phyloP scores from a whole-genome alignment of 2,329 filamentous ascomycete species.

The Stromatinia cepivora region DNA sequence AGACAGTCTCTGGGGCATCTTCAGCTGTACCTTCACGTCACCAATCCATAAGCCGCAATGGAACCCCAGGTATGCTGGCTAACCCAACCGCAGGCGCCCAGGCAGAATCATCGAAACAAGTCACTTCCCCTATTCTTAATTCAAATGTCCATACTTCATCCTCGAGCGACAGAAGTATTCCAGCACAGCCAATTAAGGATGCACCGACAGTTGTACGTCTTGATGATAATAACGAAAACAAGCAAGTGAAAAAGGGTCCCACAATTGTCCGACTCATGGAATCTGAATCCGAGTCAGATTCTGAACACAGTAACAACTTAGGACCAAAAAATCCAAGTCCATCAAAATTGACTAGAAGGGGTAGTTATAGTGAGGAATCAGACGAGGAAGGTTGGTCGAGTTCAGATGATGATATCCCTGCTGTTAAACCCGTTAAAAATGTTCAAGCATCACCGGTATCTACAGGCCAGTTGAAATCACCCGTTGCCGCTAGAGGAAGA shows the following conservation, averaged over 20 bases:
- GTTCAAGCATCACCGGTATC: neutral
- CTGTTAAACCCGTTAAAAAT: constrained; percentile 2
- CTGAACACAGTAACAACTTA: constrained; percentile 11
- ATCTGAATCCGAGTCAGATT: constrained; percentile 22
- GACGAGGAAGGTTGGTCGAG: constrained; percentile 17
- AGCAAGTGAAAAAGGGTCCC: constrained; percentile 29
- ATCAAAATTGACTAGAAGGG: neutral
- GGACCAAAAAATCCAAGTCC: neutral
- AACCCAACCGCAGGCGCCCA: neutral
- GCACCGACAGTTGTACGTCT: constrained; percentile 36
- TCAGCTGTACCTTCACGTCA: neutral
- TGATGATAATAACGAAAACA: neutral
- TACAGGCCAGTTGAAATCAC: neutral
- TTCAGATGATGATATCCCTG: constrained; percentile 18
- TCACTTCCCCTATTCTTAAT: neutral
- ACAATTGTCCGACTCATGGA: constrained; percentile 37
- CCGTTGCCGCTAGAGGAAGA: neutral
- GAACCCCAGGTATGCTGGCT: neutral
- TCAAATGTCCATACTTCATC: neutral
- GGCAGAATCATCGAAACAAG: neutral
- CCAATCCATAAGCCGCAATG: constrained; percentile 3
- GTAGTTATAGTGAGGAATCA: constrained; percentile 11
- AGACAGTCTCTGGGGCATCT: neutral
- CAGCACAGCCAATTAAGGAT: constrained; percentile 22
- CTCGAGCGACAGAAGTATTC: neutral